Evolutionary conservation across 208 protist species (phyloP).

Genomic region (Leishmania guyanensis): DNA sequence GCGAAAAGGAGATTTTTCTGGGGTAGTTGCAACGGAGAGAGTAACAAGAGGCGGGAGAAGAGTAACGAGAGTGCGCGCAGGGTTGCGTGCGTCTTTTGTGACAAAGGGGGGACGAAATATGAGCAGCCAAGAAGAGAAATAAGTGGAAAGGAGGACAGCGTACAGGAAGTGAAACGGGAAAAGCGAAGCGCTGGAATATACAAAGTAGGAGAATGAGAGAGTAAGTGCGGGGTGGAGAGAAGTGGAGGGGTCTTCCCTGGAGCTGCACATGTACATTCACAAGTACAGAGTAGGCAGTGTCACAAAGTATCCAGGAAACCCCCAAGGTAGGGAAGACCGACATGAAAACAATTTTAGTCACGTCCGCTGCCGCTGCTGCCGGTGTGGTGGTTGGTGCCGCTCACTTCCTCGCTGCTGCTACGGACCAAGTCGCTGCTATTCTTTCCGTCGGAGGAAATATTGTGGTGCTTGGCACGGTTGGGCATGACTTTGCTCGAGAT

Average conservation of each 20-base stretch:
- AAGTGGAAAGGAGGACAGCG: background rate
- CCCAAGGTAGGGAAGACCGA: background rate
- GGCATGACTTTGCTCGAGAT: background rate
- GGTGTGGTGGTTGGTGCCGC: conserved; percentile 31
- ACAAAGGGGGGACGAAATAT: conserved; percentile 1
- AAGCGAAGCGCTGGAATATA: background rate
- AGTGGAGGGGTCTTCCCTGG: background rate
- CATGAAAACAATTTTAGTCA: conserved; percentile 6
- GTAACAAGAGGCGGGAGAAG: background rate
- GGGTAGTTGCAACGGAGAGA: background rate
- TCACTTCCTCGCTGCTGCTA: conserved; percentile 27
- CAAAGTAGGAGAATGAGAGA: conserved; percentile 8
- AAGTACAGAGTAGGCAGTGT: background rate
- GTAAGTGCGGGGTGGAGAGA: background rate
- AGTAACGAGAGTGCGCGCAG: background rate
- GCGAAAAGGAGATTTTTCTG: background rate
- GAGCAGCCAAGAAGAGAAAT: background rate
- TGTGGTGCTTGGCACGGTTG: conserved; percentile 7
- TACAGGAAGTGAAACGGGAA: background rate
- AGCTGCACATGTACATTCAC: background rate
- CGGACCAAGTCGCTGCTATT: conserved; percentile 15
- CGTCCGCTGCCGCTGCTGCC: conserved; percentile 33
- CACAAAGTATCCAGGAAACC: background rate
- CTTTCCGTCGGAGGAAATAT: conserved; percentile 6
- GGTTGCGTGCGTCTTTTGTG: background rate